A percentile compares a stretch with the other conserved stretches of the same genome.
Evolutionary conservation across 2,329 filamentous ascomycete genomes (phyloP).

Genomic region (Waltergamsia citrina): DNA sequence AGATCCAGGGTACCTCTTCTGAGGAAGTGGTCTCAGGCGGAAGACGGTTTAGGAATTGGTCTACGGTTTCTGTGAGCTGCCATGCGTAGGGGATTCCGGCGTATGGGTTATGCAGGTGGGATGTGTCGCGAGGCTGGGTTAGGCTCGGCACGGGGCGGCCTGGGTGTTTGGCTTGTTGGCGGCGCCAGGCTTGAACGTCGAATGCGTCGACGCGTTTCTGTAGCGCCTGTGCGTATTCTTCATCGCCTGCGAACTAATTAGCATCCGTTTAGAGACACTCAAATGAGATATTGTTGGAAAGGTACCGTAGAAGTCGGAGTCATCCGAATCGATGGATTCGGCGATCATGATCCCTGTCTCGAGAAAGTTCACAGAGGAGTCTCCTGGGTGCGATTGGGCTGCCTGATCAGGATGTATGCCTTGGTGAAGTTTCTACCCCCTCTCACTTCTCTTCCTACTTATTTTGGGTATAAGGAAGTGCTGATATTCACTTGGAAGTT

Average conservation of each 20-base stretch:
- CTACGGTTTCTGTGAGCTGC: constrained; percentile 53
- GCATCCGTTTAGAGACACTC: not conserved
- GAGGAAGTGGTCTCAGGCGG: constrained; percentile 53
- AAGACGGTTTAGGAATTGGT: constrained; percentile 57
- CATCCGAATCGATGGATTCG: constrained; percentile 30
- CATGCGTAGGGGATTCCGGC: constrained; percentile 44
- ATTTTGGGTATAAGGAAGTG: too few relatives aligned
- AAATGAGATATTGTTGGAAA: not conserved
- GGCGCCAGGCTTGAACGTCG: constrained; percentile 34
- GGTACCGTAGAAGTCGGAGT: constrained; percentile 49
- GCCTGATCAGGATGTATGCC: too few relatives aligned
- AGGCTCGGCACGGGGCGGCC: constrained; percentile 14
- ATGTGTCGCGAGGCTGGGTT: constrained; percentile 9
- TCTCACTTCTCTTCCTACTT: too few relatives aligned
- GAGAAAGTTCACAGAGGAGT: too few relatives aligned
- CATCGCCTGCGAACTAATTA: constrained; percentile 36
- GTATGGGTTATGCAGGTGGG: constrained; percentile 47
- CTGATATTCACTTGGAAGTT: too few relatives aligned
- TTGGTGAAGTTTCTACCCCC: too few relatives aligned
- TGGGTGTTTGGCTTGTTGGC: constrained; percentile 13
- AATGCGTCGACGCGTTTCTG: constrained; percentile 41
- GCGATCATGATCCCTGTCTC: too few relatives aligned
- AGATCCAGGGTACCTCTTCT: constrained; percentile 56
- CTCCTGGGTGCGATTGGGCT: too few relatives aligned
- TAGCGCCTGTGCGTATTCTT: constrained; percentile 34